Evolutionary conservation across 2,329 filamentous ascomycete species (phyloP), one percentile per base, ranked within the genome.

Genomic region (Colletotrichum sansevieriae): DNA sequence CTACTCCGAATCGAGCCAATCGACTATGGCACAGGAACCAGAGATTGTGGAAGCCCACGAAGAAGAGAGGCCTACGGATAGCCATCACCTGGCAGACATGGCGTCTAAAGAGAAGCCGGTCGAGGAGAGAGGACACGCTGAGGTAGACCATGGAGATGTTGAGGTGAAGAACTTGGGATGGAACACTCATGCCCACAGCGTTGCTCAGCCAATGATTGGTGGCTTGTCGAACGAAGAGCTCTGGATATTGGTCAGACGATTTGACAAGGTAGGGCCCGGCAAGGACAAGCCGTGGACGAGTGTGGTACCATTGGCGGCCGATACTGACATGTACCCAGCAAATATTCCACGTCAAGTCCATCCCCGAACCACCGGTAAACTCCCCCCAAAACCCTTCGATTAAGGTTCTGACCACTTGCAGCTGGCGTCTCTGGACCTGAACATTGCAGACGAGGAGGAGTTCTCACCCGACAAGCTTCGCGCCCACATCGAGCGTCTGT

Each of bases 391-490:
- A 10, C 33, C 22, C 6, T 18, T 1, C 1, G 13, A 4, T 7
- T 20, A 37, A 15, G 39, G 35, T 20, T 43, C 55, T 67, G 12
- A 61, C 55, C 35, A 39, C 4, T n/a, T 29, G 10, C 41, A 70
- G 67, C 85, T 91, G 1, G 92, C 91, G 6, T 88, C 89, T 13
- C 81, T 97, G 43, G 93, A 97, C 77, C 85, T 97, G 67, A 93
- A 94, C 73, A 91, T 93, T 64, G 90, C 92, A 4, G 91, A 94
- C 44, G 90, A 95, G 62, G 93, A 96, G 72, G 91, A 95, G 65
- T 96, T 96, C 77, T 93, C 91, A 0, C 93, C 93, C 0, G 93
- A 96, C 75, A 96, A 96, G 80, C 82, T 97, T 51, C 86, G 93
- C 11, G 88, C 90, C 2, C 94, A 92, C 61, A 77, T 96, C 4